phyloP scores from a whole-genome alignment of 768 basidiomycete genomes.

The Trametopsis cervina region DNA sequence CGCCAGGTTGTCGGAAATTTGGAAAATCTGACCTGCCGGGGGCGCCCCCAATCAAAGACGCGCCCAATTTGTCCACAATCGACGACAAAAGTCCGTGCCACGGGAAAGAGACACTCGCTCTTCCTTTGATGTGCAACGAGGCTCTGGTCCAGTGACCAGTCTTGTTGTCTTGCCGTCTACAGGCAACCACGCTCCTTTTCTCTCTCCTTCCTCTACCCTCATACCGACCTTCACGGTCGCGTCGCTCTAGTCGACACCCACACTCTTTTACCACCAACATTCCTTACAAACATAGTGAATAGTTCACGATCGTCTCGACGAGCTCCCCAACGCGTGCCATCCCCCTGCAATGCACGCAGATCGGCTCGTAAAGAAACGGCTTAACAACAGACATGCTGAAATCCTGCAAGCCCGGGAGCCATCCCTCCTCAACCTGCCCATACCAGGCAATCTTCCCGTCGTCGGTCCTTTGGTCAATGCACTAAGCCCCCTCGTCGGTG shows the following conservation, averaged over 20 bases:
- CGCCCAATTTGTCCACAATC: too few relatives aligned
- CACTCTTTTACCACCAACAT: constrained; percentile 7
- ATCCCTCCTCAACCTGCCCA: constrained; percentile 30
- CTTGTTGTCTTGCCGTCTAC: too few relatives aligned
- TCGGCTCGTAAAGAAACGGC: constrained; percentile 9
- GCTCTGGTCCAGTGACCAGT: too few relatives aligned
- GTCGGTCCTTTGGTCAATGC: constrained; percentile 30
- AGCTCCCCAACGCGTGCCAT: not conserved
- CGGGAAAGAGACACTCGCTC: too few relatives aligned
- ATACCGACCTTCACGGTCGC: not conserved
- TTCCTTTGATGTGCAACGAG: too few relatives aligned
- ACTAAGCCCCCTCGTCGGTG: constrained; percentile 22
- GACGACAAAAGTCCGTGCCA: too few relatives aligned
- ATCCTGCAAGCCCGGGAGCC: constrained; percentile 31
- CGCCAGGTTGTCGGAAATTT: too few relatives aligned
- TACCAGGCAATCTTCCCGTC: constrained; percentile 32
- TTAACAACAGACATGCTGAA: constrained; percentile 3
- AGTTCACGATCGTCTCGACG: not conserved
- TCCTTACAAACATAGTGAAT: constrained; percentile 3
- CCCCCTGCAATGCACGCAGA: constrained; percentile 9
- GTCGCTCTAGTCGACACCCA: constrained; percentile 4
- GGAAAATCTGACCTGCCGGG: too few relatives aligned
- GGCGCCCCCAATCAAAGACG: too few relatives aligned
- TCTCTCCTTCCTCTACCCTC: constrained; percentile 1
- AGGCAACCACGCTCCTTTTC: not conserved